Evolutionary conservation across 805 yeast genomes (phyloP).

Genomic region (Saccharomycopsis vini): DNA sequence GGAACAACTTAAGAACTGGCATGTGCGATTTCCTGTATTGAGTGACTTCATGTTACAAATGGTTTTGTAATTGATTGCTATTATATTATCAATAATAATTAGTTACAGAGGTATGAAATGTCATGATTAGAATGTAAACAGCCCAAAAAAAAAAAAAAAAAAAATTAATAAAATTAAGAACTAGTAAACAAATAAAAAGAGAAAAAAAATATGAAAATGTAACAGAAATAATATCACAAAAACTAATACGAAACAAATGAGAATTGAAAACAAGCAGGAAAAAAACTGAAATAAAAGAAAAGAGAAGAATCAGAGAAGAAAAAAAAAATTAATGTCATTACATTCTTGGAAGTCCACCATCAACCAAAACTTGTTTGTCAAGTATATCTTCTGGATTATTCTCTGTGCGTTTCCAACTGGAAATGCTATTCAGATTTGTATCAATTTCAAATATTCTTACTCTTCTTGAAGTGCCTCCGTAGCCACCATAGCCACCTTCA

Average conservation of each 20-base stretch:
- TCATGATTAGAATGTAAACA: not conserved
- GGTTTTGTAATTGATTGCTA: not conserved
- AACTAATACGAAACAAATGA: not conserved
- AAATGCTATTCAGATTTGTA: constrained; percentile 31
- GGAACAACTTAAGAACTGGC: not conserved
- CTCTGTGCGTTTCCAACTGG: constrained; percentile 69
- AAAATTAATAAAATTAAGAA: not conserved
- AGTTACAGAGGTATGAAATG: not conserved
- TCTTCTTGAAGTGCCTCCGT: constrained; percentile 79
- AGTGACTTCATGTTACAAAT: not conserved
- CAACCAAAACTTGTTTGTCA: constrained; percentile 45
- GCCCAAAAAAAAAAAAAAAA: not conserved
- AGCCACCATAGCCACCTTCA: constrained; percentile 94
- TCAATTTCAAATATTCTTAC: constrained; percentile 65
- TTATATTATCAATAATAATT: no score
- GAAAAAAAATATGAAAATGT: no score
- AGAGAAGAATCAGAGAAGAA: not conserved
- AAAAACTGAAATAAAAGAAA: not conserved
- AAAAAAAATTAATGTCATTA: not conserved
- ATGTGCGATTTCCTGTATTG: not conserved
- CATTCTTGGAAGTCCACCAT: constrained; percentile 31
- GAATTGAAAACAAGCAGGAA: not conserved
- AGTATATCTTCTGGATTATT: constrained; percentile 37
- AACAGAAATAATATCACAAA: not conserved
- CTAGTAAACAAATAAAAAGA: not conserved